Evolutionary conservation across 495 filamentous ascomycete genomes (phyloP), one percentile per base, ranked within the genome.

Genomic region (Neurospora sp.): DNA sequence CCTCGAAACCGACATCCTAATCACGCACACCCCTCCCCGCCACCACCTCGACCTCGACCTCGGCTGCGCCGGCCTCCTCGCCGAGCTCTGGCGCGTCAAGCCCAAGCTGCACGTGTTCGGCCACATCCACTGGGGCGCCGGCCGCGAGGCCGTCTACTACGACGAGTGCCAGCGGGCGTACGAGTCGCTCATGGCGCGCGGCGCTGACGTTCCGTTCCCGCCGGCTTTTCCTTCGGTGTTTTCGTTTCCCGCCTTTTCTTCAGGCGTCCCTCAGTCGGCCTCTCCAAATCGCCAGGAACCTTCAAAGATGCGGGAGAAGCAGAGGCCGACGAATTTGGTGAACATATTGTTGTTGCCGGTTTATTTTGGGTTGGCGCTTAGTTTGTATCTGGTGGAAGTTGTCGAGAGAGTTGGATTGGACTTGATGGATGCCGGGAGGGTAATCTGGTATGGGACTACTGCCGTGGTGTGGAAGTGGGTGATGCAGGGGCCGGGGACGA

Each of bases 81-180:
- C 86, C 20, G 93, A 96, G 74, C 77, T 93, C 39, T 96, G 93
- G 93, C 86, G 89, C 37, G 89, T 96, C 23, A 90, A 89, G 73
- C 94, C 95, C 4, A 83, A 83, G 39, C 83, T 98, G 12, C 95
- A 98, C 81, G 87, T 97, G 72, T 97, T 96, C 81, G 95, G 94
- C 6, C 96, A 98, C 79, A 86, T 96, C 37, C 96, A 98, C 81
- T 89, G 84, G 73, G 89, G 87, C n/a, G 80, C 86, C 72, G 90
- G 90, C 8, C 79, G 82, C 31, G 90, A 94, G 77, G 83, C 88
- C 4, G 84, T 92, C 1, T 94, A 89, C 83, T 97, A 90, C 89
- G 93, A 96, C 79, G 86, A 92, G 69, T 90, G 88, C 70, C 92
- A 97, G 78, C 81, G 76, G 35, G 86, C 88, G 0, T 94, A 92